Evolutionary conservation across 1,139 yeast genomes (phyloP).

Genomic region (Sugiyamaella xylanicola): DNA sequence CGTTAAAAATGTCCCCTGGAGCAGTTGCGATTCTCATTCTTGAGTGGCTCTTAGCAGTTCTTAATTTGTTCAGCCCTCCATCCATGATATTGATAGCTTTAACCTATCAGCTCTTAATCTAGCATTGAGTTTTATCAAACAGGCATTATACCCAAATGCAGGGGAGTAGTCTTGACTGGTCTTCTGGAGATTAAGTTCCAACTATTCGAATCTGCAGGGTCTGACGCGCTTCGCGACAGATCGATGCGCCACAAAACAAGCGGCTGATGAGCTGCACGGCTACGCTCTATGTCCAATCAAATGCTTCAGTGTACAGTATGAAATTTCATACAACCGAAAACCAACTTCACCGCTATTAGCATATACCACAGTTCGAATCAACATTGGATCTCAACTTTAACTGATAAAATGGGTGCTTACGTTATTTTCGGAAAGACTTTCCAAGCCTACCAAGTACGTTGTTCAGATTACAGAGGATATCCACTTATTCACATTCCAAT

Average conservation of each 20-base stretch:
- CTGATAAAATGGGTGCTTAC: slow-evolving; percentile 68
- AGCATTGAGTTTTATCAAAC: no score
- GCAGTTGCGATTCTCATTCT: no score
- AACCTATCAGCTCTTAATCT: no score
- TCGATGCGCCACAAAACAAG: not conserved
- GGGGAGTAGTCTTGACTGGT: no score
- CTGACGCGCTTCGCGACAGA: not conserved
- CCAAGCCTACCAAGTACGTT: slow-evolving; percentile 64
- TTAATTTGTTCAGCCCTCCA: no score
- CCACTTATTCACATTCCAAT: not conserved
- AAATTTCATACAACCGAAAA: not conserved
- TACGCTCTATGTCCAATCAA: slow-evolving; percentile 6
- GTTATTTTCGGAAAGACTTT: slow-evolving; percentile 73
- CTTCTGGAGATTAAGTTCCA: no score
- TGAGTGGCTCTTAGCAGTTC: no score
- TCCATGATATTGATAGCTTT: no score
- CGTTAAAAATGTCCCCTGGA: no score
- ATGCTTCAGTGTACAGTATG: not conserved
- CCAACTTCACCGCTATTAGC: not conserved
- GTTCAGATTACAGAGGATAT: no score
- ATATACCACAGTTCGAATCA: not conserved
- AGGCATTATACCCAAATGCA: no score
- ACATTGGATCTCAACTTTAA: not conserved
- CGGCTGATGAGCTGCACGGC: not conserved
- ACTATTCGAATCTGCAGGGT: not conserved